phyloP scores from a whole-genome alignment of 2,329 filamentous ascomycete species.

The Claviceps pazoutovae region DNA sequence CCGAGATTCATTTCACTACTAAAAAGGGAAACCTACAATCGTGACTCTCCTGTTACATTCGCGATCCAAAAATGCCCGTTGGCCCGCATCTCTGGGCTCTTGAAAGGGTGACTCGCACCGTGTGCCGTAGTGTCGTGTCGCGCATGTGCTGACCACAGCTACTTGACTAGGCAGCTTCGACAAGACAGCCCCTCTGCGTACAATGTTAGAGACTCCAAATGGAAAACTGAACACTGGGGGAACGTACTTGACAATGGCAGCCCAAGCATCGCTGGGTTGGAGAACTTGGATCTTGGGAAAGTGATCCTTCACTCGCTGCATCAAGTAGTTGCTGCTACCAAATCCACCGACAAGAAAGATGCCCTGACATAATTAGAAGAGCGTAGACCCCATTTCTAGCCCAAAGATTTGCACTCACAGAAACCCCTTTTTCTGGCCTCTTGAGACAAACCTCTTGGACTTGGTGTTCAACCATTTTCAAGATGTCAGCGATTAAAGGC shows the following conservation, averaged over 20 bases:
- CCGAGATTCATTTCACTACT: background rate
- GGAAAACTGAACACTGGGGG: background rate
- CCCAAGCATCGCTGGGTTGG: slow-evolving; percentile 3
- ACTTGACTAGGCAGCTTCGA: background rate
- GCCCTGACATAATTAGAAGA: background rate
- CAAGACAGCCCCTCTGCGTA: background rate
- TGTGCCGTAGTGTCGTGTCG: slow-evolving; percentile 2
- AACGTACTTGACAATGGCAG: slow-evolving; percentile 4
- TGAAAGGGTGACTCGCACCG: accelerated
- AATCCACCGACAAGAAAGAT: slow-evolving; percentile 5
- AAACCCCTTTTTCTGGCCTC: background rate
- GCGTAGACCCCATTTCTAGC: accelerated
- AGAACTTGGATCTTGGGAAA: slow-evolving; percentile 3
- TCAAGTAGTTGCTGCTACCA: slow-evolving; percentile 2
- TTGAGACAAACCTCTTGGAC: slow-evolving; percentile 4
- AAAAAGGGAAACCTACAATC: background rate
- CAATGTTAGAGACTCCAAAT: background rate
- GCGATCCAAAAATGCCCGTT: background rate
- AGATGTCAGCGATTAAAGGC: slow-evolving; percentile 10
- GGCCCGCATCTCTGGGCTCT: background rate
- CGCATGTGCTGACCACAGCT: background rate
- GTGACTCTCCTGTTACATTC: background rate
- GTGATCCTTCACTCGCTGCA: background rate
- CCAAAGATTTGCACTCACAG: background rate
- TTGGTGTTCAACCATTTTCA: slow-evolving; percentile 9